Percentiles rank a stretch among this genome's conserved stretches.
These are phyloP conservation scores for Comarum palustre DNA, from an alignment of 306 rosid genomes.

Conservation along the genomic window DNA sequence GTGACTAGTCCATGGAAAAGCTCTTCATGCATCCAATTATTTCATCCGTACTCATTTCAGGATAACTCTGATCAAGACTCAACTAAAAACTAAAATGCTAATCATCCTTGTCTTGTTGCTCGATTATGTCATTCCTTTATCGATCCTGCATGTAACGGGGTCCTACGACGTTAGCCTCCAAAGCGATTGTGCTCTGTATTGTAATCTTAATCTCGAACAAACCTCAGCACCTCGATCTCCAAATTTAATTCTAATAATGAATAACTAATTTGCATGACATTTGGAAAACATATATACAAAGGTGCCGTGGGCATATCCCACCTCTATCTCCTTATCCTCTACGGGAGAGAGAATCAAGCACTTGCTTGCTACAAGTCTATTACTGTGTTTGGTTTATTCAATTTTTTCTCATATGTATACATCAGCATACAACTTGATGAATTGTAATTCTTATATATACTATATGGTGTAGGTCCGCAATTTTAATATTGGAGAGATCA, in stretches of 20 bases:
- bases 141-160: conserved; percentile 14
- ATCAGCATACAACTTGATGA: not conserved
- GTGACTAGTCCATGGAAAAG: not conserved
- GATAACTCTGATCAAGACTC: conserved; percentile 14
- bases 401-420: not conserved
- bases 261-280: conserved; percentile 7
- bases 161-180: conserved; percentile 3
- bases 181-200: not conserved
- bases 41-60: not conserved
- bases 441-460: not conserved
- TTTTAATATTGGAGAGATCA: not conserved
- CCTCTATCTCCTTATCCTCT: conserved; percentile 43
- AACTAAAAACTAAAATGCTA: not conserved
- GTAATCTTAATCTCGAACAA: not conserved
- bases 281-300: not conserved
- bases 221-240: not conserved
- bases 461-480: conserved; percentile 16
- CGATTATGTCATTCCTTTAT: conserved; percentile 31
- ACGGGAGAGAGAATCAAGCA: conserved; percentile 24
- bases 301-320: conserved; percentile 32
- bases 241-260: not conserved
- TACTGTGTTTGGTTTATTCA: conserved; percentile 24
- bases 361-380: not conserved
- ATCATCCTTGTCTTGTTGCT: conserved; percentile 22
- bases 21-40: not conserved